Evolutionary conservation across 768 basidiomycete species (phyloP).

Genomic region (Clitopilus passeckerianus): DNA sequence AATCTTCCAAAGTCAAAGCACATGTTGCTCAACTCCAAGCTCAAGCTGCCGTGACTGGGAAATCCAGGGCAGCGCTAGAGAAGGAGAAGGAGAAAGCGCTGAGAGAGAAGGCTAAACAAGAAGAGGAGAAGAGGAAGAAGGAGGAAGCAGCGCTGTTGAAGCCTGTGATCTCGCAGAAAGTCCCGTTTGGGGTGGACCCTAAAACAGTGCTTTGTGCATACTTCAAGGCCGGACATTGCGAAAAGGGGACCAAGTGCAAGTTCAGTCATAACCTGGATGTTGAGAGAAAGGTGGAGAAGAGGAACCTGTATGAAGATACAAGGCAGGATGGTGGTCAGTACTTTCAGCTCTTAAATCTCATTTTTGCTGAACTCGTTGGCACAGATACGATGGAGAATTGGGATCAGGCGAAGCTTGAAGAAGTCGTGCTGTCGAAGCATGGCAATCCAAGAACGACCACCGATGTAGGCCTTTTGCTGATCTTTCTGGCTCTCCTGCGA

Average conservation of each 20-base stretch:
- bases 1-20: slow-evolving; percentile 88
- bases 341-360: not conserved
- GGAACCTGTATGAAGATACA: slow-evolving; percentile 85
- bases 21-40: slow-evolving; percentile 77
- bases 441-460: slow-evolving; percentile 92
- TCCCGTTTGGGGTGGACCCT: slow-evolving; percentile 95
- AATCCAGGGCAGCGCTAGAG: slow-evolving; percentile 72
- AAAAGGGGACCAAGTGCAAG: slow-evolving; percentile 94
- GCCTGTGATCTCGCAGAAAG: slow-evolving; percentile 76
- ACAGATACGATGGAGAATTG: slow-evolving; percentile 96
- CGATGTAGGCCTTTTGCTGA: slow-evolving; percentile 50
- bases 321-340: slow-evolving; percentile 51
- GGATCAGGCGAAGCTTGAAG: slow-evolving; percentile 91
- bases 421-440: slow-evolving; percentile 81
- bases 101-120: slow-evolving; percentile 67
- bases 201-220: slow-evolving; percentile 91
- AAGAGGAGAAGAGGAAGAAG: slow-evolving; percentile 80
- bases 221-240: slow-evolving; percentile 89
- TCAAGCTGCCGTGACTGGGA: slow-evolving; percentile 69
- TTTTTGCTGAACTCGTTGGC: not conserved
- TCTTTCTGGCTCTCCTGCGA: not conserved
- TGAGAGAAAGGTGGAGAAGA: slow-evolving; percentile 91
- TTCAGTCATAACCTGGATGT: slow-evolving; percentile 93
- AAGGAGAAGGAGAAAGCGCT: slow-evolving; percentile 85
- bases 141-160: slow-evolving; percentile 83